Conservation (phyloP, 257 asterid genomes). For the Nyctanthes arbortristis region DNA sequence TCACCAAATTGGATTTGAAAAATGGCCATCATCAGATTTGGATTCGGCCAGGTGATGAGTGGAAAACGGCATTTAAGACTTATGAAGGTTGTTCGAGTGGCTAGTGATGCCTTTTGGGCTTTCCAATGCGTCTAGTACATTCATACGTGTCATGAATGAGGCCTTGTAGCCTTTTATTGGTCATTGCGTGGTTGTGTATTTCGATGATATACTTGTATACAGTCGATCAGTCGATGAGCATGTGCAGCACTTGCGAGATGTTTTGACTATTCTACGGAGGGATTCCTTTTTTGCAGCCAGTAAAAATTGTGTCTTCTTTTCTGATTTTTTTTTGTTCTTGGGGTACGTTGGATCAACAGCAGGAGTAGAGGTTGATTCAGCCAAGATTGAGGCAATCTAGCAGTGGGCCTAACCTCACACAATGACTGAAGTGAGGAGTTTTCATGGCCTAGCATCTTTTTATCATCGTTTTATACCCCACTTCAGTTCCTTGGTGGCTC, state of each 20-base stretch:
- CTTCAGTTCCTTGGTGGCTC: too few relatives aligned
- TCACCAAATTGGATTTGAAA: not conserved
- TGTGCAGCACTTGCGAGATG: not conserved
- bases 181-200: too few relatives aligned
- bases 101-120: too few relatives aligned
- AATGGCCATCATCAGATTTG: constrained; percentile 9
- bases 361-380: too few relatives aligned
- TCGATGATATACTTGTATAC: too few relatives aligned
- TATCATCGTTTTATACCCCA: constrained; percentile 7
- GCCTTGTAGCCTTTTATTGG: too few relatives aligned
- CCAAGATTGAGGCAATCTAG: too few relatives aligned
- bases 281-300: too few relatives aligned
- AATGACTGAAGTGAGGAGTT: constrained; percentile 7
- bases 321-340: not conserved
- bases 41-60: constrained; percentile 13
- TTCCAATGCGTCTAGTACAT: too few relatives aligned
- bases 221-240: not conserved
- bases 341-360: not conserved
- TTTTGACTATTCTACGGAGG: not conserved
- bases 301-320: constrained; percentile 9
- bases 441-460: constrained; percentile 16
- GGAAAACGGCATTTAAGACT: constrained; percentile 17
- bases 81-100: constrained; percentile 5
- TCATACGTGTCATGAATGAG: too few relatives aligned
- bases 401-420: not conserved